Evolutionary conservation across 352 stramenopile genomes (phyloP).

Genomic region (Globisporangium lucens): DNA sequence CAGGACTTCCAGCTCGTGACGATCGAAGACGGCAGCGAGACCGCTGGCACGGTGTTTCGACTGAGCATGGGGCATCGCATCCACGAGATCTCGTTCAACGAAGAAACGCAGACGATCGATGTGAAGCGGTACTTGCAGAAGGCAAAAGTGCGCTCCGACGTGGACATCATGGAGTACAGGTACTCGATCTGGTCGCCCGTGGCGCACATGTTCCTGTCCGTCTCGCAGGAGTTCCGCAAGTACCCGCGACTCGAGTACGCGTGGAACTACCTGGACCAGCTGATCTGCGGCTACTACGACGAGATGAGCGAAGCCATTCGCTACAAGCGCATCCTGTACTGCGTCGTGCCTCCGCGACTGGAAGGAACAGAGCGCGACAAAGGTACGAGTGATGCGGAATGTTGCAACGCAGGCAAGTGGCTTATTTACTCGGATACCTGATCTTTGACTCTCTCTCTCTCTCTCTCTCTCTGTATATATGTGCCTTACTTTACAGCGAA

Average conservation of each 20-base stretch:
- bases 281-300: slow-evolving; percentile 86
- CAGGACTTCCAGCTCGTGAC: slow-evolving; percentile 89
- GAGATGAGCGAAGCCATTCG: slow-evolving; percentile 83
- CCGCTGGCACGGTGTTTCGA: slow-evolving; percentile 44
- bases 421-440: neutral
- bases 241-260: slow-evolving; percentile 78
- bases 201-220: slow-evolving; percentile 54
- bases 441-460: neutral
- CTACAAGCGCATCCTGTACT: slow-evolving; percentile 78
- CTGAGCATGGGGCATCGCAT: slow-evolving; percentile 88
- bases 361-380: slow-evolving; percentile 28
- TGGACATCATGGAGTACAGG: slow-evolving; percentile 81
- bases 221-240: slow-evolving; percentile 81
- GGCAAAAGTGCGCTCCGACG: slow-evolving; percentile 49
- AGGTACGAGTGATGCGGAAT: slow-evolving; percentile 8
- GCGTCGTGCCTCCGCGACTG: slow-evolving; percentile 54
- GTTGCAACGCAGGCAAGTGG: neutral
- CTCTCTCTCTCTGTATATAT: slow-evolving; percentile 1
- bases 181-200: slow-evolving; percentile 80
- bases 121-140: slow-evolving; percentile 83
- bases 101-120: slow-evolving; percentile 82
- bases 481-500: slow-evolving; percentile 27
- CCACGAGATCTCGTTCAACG: slow-evolving; percentile 86
- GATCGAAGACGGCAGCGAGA: slow-evolving; percentile 38
- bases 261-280: slow-evolving; percentile 84